Percentiles rank a stretch among this genome's conserved stretches.
Conservation (phyloP, 2,329 filamentous ascomycete species). For the Venturia oleaginea region DNA sequence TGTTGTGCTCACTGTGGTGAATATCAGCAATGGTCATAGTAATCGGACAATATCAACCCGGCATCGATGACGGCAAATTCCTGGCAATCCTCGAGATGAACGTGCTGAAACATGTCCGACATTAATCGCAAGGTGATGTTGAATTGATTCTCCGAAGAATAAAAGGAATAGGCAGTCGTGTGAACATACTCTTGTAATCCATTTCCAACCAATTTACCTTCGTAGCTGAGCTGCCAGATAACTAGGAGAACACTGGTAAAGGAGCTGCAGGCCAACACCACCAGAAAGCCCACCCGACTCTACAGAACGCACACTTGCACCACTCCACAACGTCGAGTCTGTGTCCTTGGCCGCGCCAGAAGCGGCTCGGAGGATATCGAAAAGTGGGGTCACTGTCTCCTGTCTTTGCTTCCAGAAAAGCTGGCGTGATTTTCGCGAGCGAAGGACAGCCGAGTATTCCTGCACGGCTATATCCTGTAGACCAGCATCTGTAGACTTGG, state of each 20-base stretch:
- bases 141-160: no score
- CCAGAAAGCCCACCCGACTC: slow-evolving; percentile 57
- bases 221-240: slow-evolving; percentile 94
- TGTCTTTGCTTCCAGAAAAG: slow-evolving; percentile 87
- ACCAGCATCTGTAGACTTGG: slow-evolving; percentile 77
- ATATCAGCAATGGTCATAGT: not conserved
- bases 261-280: slow-evolving; percentile 80
- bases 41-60: not conserved
- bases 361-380: slow-evolving; percentile 68
- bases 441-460: slow-evolving; percentile 76
- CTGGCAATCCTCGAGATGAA: not conserved
- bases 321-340: slow-evolving; percentile 49
- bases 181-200: slow-evolving; percentile 74
- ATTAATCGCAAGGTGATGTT: no score
- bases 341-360: slow-evolving; percentile 59
- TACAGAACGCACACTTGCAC: slow-evolving; percentile 51
- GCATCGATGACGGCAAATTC: not conserved
- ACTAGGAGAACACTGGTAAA: slow-evolving; percentile 92
- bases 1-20: slow-evolving; percentile 69
- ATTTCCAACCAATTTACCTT: slow-evolving; percentile 59
- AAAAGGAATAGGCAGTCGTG: not conserved
- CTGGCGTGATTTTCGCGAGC: slow-evolving; percentile 62
- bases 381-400: slow-evolving; percentile 72
- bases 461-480: slow-evolving; percentile 94
- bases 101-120: no score